These are phyloP conservation scores for Linaria vulgaris DNA, from an alignment of 257 asterid species.

Conservation along the genomic window DNA sequence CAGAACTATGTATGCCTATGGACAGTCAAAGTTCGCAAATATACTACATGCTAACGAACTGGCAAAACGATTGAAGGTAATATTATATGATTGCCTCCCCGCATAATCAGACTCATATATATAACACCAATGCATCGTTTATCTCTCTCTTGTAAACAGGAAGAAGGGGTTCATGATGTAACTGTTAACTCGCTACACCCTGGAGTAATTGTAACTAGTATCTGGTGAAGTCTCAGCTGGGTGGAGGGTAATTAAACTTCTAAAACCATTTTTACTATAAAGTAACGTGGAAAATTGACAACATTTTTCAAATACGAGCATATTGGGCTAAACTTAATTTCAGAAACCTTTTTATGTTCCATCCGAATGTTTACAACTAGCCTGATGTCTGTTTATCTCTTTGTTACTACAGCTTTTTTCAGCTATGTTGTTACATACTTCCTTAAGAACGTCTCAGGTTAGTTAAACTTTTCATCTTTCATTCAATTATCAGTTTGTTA, in stretches of 20 bases:
- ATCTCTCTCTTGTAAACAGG: slow-evolving; percentile 41
- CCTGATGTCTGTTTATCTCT: slow-evolving; percentile 16
- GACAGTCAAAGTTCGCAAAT: slow-evolving; percentile 77
- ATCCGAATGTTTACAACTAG: too few relatives aligned
- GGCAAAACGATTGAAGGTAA: slow-evolving; percentile 53
- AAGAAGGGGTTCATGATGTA: slow-evolving; percentile 64
- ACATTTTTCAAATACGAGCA: too few relatives aligned
- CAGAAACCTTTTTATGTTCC: too few relatives aligned
- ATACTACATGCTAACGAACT: slow-evolving; percentile 70
- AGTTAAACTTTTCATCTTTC: slow-evolving; percentile 15
- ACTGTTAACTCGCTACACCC: slow-evolving; percentile 87
- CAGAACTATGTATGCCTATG: slow-evolving; percentile 36
- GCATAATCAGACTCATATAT: too few relatives aligned
- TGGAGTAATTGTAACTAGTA: slow-evolving; percentile 71
- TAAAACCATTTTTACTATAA: slow-evolving; percentile 10
- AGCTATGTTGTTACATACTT: slow-evolving; percentile 49
- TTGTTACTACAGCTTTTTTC: slow-evolving; percentile 40
- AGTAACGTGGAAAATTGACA: too few relatives aligned
- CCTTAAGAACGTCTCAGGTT: slow-evolving; percentile 63
- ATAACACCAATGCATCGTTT: neutral
- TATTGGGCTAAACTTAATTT: neutral
- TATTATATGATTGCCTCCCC: neutral
- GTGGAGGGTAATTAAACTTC: slow-evolving; percentile 43
- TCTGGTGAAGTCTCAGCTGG: slow-evolving; percentile 41
- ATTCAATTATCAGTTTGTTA: neutral